Evolutionary conservation across 257 asterid genomes (phyloP).

Genomic region (Leonotis leonurus): DNA sequence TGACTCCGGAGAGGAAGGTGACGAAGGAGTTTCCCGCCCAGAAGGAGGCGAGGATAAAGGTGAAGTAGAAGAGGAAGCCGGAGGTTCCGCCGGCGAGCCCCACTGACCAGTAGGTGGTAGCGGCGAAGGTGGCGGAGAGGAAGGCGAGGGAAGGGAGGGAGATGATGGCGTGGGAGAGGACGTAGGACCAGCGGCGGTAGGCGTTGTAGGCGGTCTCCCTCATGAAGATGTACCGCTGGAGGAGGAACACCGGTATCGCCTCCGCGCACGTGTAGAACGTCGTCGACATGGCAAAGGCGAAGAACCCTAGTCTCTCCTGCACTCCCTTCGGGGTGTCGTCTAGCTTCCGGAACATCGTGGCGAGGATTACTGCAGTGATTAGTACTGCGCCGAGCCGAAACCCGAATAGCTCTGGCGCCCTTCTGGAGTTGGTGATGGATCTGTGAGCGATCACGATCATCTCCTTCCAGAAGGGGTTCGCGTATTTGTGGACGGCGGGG

Average conservation of each 20-base stretch:
- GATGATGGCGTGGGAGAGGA: conserved; percentile 36
- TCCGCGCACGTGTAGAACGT: conserved; percentile 61
- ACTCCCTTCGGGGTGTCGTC: conserved; percentile 43
- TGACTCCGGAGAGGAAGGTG: conserved; percentile 42
- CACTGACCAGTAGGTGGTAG: conserved; percentile 41
- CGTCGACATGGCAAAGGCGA: conserved; percentile 58
- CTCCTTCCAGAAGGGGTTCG: conserved; percentile 48
- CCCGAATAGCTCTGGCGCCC: conserved; percentile 49
- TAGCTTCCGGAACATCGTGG: conserved; percentile 43
- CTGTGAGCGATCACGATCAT: conserved; percentile 38
- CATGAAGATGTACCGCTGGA: conserved; percentile 50
- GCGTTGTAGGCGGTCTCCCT: conserved; percentile 59
- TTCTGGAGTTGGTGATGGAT: conserved; percentile 37
- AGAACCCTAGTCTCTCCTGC: conserved; percentile 48
- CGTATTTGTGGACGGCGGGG: conserved; percentile 35
- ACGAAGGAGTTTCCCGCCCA: conserved; percentile 67
- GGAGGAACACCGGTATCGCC: conserved; percentile 48
- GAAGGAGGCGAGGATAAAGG: conserved; percentile 41
- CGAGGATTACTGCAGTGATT: conserved; percentile 41
- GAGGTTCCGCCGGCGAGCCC: conserved; percentile 45
- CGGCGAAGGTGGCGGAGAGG: conserved; percentile 36
- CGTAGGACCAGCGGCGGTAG: conserved; percentile 47
- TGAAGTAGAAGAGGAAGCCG: conserved; percentile 34
- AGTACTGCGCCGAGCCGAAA: conserved; percentile 41
- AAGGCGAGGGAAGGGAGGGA: conserved; percentile 35